Conservation (phyloP, 2,329 filamentous ascomycete genomes). For the Nemania serpens region DNA sequence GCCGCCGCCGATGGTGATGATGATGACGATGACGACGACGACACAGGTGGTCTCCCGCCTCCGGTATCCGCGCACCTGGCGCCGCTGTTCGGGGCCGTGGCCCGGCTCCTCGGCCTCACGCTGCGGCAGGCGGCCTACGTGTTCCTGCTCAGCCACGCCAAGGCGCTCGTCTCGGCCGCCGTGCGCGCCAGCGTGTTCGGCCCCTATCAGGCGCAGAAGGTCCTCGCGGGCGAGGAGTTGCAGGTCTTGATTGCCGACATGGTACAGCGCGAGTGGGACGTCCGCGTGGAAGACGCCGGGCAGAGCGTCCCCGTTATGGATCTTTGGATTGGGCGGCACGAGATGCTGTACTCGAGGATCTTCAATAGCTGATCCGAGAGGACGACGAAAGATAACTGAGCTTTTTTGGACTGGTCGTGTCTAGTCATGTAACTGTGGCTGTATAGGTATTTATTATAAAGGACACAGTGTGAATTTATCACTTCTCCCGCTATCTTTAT, state of each 20-base stretch:
- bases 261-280: conserved; percentile 62
- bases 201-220: conserved; percentile 77
- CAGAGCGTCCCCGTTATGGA: conserved; percentile 80
- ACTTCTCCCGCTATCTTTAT: not conserved
- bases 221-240: conserved; percentile 66
- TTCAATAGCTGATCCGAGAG: conserved; percentile 70
- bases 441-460: not conserved
- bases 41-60: conserved; percentile 45
- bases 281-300: conserved; percentile 68
- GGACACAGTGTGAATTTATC: not conserved
- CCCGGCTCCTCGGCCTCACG: conserved; percentile 63
- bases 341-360: conserved; percentile 81
- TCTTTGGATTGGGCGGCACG: conserved; percentile 81
- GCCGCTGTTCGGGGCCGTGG: conserved; percentile 72
- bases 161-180: conserved; percentile 75
- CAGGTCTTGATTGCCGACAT: conserved; percentile 61
- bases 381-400: no score
- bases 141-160: conserved; percentile 76
- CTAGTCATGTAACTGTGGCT: not conserved
- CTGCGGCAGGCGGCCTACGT: conserved; percentile 71
- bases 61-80: conserved; percentile 67
- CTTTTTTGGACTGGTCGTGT: no score
- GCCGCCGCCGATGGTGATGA: no score
- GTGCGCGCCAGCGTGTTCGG: conserved; percentile 79
- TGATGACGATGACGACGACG: not conserved